Base-by-base conservation (phyloP, 306 rosid genomes). In the Rosa persica region DNA sequence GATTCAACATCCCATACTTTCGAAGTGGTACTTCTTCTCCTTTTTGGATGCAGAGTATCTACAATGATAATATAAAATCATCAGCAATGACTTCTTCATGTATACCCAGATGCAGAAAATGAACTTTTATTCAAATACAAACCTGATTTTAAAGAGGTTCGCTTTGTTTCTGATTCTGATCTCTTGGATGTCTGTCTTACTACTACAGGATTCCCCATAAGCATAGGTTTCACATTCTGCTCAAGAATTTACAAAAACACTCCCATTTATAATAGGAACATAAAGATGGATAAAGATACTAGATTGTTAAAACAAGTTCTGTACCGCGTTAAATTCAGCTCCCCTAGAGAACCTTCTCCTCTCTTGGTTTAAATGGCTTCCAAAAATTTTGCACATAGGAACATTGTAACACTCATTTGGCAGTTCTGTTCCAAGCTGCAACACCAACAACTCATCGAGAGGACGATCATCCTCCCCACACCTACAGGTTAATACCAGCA, bases 381-480 rank as follows among this genome's bases (percentile, higher is more conserved):
- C 98, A 5, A 95, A 93, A 46, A 79, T 86, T 78, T 87, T 93
- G 90, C 99, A 88, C 86, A 87, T 81, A 15, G 96, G 88, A 76
- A 88, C 67, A 81, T 90, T 83, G 88, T 86, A 86, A 43, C 87
- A 86, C 40, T 85, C 96, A 30, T 85, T 86, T 0, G 87, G 93
- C 71, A 85, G 96, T 67, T 89, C 92, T 19, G 84, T 89, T 61
- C 91, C 94, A n/a, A 95, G 90, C 85, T 93, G 97, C 90, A 95
- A 80, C 61, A 95, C 89, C 76, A 95, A 68, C 79, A 95, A 49
- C 81, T 93, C 97, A 76, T 93, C 87, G 67, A 95, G 89, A 75
- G 99, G 99, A 48, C 93, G 94, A 78, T 95, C 99, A 42, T 93
- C 98, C 82, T 95, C 98, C 57, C 99, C 98, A 67, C 99, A 95